Evolutionary conservation across 2,329 filamentous ascomycete genomes (phyloP).

Genomic region (Trichoderma semiorbis): DNA sequence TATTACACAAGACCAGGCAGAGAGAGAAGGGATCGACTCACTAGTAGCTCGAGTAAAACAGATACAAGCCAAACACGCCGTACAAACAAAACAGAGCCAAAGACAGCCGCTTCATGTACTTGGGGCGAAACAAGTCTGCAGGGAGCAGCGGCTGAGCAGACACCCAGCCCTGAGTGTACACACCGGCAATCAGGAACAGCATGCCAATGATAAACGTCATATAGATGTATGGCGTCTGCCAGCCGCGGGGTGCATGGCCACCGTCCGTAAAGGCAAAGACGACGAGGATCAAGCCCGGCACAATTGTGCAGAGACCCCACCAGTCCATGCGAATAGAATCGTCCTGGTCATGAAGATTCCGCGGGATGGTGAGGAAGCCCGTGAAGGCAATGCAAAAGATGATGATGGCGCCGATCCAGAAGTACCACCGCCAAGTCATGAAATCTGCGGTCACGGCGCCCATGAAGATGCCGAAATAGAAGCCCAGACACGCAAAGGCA

Average conservation of each 20-base stretch:
- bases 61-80: constrained; percentile 63
- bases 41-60: constrained; percentile 69
- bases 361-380: constrained; percentile 39
- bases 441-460: constrained; percentile 61
- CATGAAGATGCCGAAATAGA: constrained; percentile 65
- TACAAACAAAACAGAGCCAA: constrained; percentile 63
- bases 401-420: constrained; percentile 57
- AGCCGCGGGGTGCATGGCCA: constrained; percentile 63
- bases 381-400: constrained; percentile 46
- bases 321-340: constrained; percentile 60
- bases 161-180: constrained; percentile 72
- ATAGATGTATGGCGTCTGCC: constrained; percentile 71
- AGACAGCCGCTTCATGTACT: constrained; percentile 63
- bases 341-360: constrained; percentile 28
- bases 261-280: constrained; percentile 75
- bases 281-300: constrained; percentile 64
- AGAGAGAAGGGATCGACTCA: constrained; percentile 34
- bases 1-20: background rate
- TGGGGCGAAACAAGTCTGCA: constrained; percentile 63
- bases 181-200: constrained; percentile 54
- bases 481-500: constrained; percentile 55
- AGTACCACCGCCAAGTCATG: constrained; percentile 65
- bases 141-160: constrained; percentile 67
- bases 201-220: constrained; percentile 61
- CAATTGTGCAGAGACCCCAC: constrained; percentile 57